phyloP scores from a whole-genome alignment of 2,329 filamentous ascomycete species.

The Chrysoporthe deuterocubensis region DNA sequence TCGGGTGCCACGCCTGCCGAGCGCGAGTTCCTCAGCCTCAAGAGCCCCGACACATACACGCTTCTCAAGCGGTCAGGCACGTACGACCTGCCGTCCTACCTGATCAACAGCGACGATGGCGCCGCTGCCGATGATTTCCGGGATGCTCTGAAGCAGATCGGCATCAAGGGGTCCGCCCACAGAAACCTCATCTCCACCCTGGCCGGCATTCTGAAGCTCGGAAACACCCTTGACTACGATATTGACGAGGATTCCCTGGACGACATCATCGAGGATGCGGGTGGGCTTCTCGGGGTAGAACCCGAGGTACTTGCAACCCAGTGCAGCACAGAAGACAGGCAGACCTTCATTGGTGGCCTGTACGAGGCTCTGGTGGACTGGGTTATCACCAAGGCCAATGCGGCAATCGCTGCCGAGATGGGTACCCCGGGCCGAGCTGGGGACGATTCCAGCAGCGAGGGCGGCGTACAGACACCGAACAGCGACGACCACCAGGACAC shows the following conservation, averaged over 20 bases:
- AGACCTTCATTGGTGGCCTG: conserved; percentile 79
- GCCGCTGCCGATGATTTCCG: conserved; percentile 94
- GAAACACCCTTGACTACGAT: conserved; percentile 84
- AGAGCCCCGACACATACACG: conserved; percentile 75
- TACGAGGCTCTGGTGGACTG: conserved; percentile 96
- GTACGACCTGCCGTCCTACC: conserved; percentile 82
- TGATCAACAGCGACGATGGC: conserved; percentile 89
- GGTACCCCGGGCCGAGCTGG: conserved; percentile 48
- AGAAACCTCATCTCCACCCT: conserved; percentile 84
- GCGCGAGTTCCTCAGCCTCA: conserved; percentile 83
- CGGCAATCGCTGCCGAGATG: conserved; percentile 79
- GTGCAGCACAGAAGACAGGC: conserved; percentile 82
- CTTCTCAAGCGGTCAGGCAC: conserved; percentile 83
- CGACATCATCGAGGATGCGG: conserved; percentile 87
- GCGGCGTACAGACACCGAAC: conserved; percentile 63
- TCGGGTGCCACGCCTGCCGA: conserved; percentile 89
- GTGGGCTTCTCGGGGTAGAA: conserved; percentile 82
- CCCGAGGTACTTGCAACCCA: conserved; percentile 79
- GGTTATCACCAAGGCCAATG: conserved; percentile 88
- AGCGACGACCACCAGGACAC: conserved; percentile 79
- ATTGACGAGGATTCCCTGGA: conserved; percentile 85
- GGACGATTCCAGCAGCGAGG: conserved; percentile 70
- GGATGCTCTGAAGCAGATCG: conserved; percentile 83
- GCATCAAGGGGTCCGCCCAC: conserved; percentile 85
- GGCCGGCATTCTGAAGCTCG: conserved; percentile 86